A percentile compares a stretch with the other conserved stretches of the same genome.
These are phyloP conservation scores for Cladosporium sp. DNA, from an alignment of 2,329 filamentous ascomycete genomes.

Conservation along the genomic window DNA sequence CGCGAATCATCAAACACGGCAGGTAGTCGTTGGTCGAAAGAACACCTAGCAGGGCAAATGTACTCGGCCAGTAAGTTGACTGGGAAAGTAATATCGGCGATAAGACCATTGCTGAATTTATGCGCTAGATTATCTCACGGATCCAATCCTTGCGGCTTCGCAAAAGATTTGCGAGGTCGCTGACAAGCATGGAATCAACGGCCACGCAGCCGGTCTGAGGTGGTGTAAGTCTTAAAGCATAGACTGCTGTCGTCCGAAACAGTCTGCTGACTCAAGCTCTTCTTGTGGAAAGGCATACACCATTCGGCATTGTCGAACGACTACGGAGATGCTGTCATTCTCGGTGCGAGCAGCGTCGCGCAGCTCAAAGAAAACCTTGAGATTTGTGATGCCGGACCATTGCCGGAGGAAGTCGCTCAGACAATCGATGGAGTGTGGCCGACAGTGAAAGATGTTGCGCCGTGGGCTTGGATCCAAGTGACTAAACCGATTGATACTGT, in stretches of 20 bases:
- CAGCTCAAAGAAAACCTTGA: constrained; percentile 38
- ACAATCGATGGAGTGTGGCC: constrained; percentile 37
- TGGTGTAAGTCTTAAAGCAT: no score
- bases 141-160: constrained; percentile 8
- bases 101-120: neutral
- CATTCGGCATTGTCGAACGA: constrained; percentile 35
- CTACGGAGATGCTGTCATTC: constrained; percentile 34
- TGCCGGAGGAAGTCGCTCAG: constrained; percentile 38
- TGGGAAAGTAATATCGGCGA: neutral
- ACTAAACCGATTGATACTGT: neutral
- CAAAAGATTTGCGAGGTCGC: neutral
- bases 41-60: constrained; percentile 2
- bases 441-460: constrained; percentile 2
- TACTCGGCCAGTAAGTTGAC: constrained; percentile 6
- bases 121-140: neutral
- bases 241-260: no score
- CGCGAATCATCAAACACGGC: neutral
- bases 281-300: no score
- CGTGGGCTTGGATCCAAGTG: constrained; percentile 1
- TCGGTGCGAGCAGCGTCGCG: constrained; percentile 34
- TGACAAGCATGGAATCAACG: constrained; percentile 5
- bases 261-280: no score
- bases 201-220: constrained; percentile 38
- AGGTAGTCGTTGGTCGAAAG: constrained; percentile 6
- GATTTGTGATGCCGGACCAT: constrained; percentile 36